Evolutionary conservation across 2,329 filamentous ascomycete genomes (phyloP).

Genomic region (Fusarium gaditjirri): DNA sequence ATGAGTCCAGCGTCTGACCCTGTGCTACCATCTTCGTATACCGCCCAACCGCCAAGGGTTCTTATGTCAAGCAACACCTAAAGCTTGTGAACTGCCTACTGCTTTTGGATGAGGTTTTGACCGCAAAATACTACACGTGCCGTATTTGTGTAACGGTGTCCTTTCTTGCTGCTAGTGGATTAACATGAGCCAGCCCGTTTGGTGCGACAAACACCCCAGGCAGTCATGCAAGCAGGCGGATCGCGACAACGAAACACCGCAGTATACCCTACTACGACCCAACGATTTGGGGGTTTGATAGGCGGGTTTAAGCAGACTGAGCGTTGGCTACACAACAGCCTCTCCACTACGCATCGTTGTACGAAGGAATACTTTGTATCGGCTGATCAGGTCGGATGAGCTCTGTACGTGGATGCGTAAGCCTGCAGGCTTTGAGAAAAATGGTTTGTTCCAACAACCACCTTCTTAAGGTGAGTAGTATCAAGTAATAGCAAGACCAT

Average conservation of each 20-base stretch:
- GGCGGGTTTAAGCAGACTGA: slow-evolving; percentile 9
- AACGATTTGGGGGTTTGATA: background rate
- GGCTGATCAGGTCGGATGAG: slow-evolving; percentile 12
- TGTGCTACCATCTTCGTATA: slow-evolving; percentile 18
- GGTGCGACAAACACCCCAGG: background rate
- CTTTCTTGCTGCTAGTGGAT: slow-evolving; percentile 4
- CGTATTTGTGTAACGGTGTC: slow-evolving; percentile 28
- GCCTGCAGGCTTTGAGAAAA: background rate
- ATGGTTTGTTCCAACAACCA: background rate
- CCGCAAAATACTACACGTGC: slow-evolving; percentile 7
- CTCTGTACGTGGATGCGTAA: background rate
- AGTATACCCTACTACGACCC: background rate
- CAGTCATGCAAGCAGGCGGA: background rate
- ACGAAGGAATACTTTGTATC: slow-evolving; percentile 12
- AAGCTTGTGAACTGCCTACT: background rate
- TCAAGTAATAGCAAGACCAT: background rate
- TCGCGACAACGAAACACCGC: background rate
- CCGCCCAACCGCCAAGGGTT: slow-evolving; percentile 2
- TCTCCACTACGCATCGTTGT: background rate
- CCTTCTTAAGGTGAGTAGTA: background rate
- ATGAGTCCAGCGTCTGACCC: background rate
- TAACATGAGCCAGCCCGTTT: background rate
- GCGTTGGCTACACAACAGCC: slow-evolving; percentile 23
- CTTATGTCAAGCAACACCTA: background rate
- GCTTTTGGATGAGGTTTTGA: background rate